Evolutionary conservation across 2,329 filamentous ascomycete genomes (phyloP), one percentile per base, ranked within the genome.

Genomic region (Magnaporthiopsis poae): DNA sequence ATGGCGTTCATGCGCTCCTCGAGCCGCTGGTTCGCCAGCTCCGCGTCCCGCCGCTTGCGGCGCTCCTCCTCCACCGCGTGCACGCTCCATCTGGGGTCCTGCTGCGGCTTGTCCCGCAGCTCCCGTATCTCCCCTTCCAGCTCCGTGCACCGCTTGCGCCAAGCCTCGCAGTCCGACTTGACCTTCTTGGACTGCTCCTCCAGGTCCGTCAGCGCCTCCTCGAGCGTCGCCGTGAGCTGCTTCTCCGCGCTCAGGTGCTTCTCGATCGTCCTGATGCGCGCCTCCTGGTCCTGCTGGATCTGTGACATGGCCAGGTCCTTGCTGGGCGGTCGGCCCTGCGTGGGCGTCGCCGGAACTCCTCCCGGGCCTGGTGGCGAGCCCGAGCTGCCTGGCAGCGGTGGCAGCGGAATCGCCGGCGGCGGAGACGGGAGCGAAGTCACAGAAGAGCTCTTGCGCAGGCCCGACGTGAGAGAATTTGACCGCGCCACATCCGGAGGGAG

Each of bases 41-140:
- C 95, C 52, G 96, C 93, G 69, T 94, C 91, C 70, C 92, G 85
- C 68, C 95, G 85, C 80, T 96, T 96, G 80, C 91, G 94, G 72
- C 94, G 87, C 83, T 99, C 95, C 78, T 99, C 94, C 76, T 99
- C 96, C 29, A 98, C 91, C 68, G 92, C 91, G 76, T 96, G 92
- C 71, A 98, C 84, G 69, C 86, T 89, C 85, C 85, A 88, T 66
- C 86, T 79, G 74, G 82, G 80, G 73, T 88, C 84, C 67, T 80
- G 80, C 67, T 78, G 77, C 1, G 82, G 78, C 71, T 81, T 81
- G 3, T 85, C 82, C 76, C 84, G 85, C 71, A 88, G 81, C 68
- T 88, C 85, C 76, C 87, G 88, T 69, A 88, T 85, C 82, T 92
- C 90, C 46, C 80, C 75, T 76, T 96, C 92, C 59, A 94, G 83